A percentile compares a stretch with the other conserved stretches of the same genome.
Evolutionary conservation across 2,329 filamentous ascomycete species (phyloP).

Genomic region (Coniochaeta hoffmannii): DNA sequence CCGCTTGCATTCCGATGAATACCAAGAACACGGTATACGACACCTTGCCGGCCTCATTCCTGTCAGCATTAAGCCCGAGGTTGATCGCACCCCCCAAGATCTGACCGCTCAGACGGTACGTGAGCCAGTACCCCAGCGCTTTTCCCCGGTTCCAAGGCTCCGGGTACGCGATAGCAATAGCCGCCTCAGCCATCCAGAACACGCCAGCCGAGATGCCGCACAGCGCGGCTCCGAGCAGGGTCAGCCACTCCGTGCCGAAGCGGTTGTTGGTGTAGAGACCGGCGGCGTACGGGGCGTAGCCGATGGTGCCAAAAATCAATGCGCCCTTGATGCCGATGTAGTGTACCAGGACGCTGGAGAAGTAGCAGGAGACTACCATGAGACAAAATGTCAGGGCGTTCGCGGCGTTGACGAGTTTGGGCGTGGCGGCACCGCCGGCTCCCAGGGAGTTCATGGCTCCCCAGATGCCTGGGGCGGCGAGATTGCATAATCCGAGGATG

Average conservation of each 20-base stretch:
- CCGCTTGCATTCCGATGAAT: constrained; percentile 63
- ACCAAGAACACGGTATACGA: constrained; percentile 62
- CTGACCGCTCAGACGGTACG: constrained; percentile 30
- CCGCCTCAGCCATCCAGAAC: constrained; percentile 70
- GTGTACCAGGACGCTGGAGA: constrained; percentile 55
- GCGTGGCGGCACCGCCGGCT: constrained; percentile 58
- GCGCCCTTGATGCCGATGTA: constrained; percentile 65
- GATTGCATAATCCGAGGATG: constrained; percentile 63
- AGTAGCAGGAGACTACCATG: constrained; percentile 60
- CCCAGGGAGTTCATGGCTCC: constrained; percentile 67
- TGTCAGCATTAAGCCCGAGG: constrained; percentile 10
- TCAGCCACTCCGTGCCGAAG: constrained; percentile 61
- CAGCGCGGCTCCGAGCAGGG: constrained; percentile 58
- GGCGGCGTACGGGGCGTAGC: constrained; percentile 62
- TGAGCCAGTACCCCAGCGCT: constrained; percentile 62
- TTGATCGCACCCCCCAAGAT: constrained; percentile 14
- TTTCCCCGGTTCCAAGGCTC: constrained; percentile 61
- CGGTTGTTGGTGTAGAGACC: constrained; percentile 67
- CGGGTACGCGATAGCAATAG: constrained; percentile 65
- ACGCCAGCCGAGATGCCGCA: constrained; percentile 65
- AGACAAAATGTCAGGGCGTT: constrained; percentile 67
- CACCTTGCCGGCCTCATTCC: constrained; percentile 6
- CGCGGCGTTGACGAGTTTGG: constrained; percentile 60
- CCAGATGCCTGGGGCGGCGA: constrained; percentile 66
- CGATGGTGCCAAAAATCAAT: constrained; percentile 57